Evolutionary conservation across 495 filamentous ascomycete species (phyloP).

Genomic region (Terfezia claveryi): DNA sequence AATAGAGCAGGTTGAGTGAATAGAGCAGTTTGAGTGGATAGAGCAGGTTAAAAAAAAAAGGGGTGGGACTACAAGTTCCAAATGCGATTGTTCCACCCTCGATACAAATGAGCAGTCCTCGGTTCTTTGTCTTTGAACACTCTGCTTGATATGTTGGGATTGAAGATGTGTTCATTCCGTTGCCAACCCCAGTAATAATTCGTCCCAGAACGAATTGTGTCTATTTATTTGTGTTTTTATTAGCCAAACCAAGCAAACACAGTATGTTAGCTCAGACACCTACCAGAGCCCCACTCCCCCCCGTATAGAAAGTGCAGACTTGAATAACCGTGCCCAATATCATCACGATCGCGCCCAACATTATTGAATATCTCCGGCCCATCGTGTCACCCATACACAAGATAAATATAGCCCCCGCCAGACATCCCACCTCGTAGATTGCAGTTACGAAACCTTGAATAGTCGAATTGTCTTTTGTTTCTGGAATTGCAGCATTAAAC

Average conservation of each 20-base stretch:
- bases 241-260: neutral
- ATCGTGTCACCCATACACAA: constrained; percentile 44
- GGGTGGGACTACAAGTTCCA: constrained; percentile 26
- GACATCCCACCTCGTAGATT: constrained; percentile 64
- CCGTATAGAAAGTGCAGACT: constrained; percentile 22
- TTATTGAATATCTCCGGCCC: constrained; percentile 38
- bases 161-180: constrained; percentile 57
- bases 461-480: constrained; percentile 38
- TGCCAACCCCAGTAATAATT: constrained; percentile 51
- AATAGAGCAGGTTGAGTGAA: too few relatives aligned
- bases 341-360: constrained; percentile 47
- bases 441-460: constrained; percentile 68
- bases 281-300: too few relatives aligned
- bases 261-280: too few relatives aligned
- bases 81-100: constrained; percentile 64
- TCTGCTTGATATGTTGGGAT: constrained; percentile 61
- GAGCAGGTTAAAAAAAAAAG: too few relatives aligned
- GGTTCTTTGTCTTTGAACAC: constrained; percentile 44
- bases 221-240: neutral
- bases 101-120: constrained; percentile 66
- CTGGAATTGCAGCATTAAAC: constrained; percentile 49
- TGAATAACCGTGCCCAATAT: constrained; percentile 53
- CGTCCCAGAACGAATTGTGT: constrained; percentile 59
- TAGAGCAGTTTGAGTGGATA: too few relatives aligned
- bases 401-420: constrained; percentile 50